Evolutionary conservation across 2,329 filamentous ascomycete species (phyloP), one percentile per base, ranked within the genome.

Genomic region (Seiridium cupressi): DNA sequence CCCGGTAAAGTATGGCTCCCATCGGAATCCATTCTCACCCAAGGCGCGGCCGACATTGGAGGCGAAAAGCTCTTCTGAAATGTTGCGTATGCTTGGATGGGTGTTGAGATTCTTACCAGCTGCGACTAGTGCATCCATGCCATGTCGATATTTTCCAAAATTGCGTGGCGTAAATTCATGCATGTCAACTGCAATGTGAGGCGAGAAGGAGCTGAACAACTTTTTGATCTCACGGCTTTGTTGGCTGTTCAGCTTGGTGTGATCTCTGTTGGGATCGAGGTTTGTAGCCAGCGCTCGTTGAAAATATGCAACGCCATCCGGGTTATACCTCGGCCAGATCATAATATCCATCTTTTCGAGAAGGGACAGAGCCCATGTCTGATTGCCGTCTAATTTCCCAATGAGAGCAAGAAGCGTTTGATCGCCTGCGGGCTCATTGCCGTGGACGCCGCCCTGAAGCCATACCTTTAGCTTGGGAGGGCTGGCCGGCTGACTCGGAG

Each of bases 1-100:
- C 3, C 69, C 65, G 4, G 70, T 73, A 26, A 71, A 71, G 38
- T 74, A 74, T 5, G 70, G 66, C 11, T 73, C 71, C 72, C 70
- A 74, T 32, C 71, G 64, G 38, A 73, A 64, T 10, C 71, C 68
- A n/a, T 65, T 63, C 11, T 59, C 58, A 49, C 68, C 67, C 1
- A 74, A 60, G 11, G 65, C 58, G 7, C 61, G 58, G 6, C 68
- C 71, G 8, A 73, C 66, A 4, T 65, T 67, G 0, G 65, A 58
- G 18, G 68, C 69, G 59, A 73, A 71, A 13, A 68, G 64, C 6
- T 56, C 42, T 59, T 70, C 67, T 3, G 67, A 68, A 13, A 68
- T 65, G 35, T 72, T 66, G 47, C 68, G 66, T 42, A 71, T 68
- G n/a, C 68, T 67, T 32, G 51, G 58, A 49, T 70, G 69, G 32